These are phyloP conservation scores for Aspergillus spinulosporus DNA, from an alignment of 2,329 filamentous ascomycete genomes.

Conservation along the genomic window DNA sequence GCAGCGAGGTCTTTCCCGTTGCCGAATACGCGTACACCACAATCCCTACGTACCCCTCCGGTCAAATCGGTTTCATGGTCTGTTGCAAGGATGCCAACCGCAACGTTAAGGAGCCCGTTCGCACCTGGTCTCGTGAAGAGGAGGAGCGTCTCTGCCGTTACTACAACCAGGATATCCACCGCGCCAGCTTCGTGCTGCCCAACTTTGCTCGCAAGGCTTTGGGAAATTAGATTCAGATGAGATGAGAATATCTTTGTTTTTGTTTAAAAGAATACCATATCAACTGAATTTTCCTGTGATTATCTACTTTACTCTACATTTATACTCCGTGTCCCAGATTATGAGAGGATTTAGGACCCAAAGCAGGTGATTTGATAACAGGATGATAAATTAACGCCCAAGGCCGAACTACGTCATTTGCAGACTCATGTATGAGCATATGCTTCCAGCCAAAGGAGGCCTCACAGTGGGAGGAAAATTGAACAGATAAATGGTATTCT, in stretches of 20 bases:
- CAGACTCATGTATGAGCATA: constrained; percentile 9
- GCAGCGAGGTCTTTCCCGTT: constrained; percentile 94
- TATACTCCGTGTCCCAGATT: constrained; percentile 3
- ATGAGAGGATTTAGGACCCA: too few species aligned
- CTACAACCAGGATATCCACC: constrained; percentile 97
- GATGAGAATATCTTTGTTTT: constrained; percentile 13
- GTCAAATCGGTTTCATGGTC: constrained; percentile 99
- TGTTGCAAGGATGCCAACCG: constrained; percentile 90
- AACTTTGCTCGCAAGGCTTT: constrained; percentile 83
- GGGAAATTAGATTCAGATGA: constrained; percentile 27
- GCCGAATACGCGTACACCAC: constrained; percentile 98
- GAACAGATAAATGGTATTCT: constrained; percentile 18
- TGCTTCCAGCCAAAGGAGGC: not conserved
- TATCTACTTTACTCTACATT: not conserved
- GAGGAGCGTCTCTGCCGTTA: constrained; percentile 92
- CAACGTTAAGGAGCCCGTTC: constrained; percentile 81
- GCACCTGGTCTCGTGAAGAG: constrained; percentile 79
- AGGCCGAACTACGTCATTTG: too few species aligned
- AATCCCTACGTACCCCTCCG: constrained; percentile 97
- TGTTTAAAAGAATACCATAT: constrained; percentile 25
- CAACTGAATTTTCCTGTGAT: not conserved
- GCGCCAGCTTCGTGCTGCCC: constrained; percentile 88
- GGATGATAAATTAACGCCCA: too few species aligned
- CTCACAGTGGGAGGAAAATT: not conserved
- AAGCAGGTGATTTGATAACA: too few species aligned